phyloP scores from a whole-genome alignment of 768 basidiomycete species.

The Sutorius australiensis region DNA sequence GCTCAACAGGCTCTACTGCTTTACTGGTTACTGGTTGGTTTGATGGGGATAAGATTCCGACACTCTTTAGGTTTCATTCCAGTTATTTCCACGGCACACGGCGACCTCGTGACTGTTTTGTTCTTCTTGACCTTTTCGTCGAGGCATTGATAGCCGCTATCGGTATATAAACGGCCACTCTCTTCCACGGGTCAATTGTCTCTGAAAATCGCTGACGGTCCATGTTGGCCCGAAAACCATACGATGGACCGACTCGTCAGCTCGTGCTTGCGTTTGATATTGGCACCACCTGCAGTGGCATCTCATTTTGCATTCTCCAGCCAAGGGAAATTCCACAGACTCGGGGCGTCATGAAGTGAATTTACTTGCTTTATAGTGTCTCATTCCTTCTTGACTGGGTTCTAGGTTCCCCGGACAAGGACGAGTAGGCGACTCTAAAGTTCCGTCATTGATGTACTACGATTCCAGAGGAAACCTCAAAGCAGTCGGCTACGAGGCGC shows the following conservation, averaged over 20 bases:
- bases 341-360: neutral
- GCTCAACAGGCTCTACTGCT: too few species aligned
- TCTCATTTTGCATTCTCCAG: conserved; percentile 2
- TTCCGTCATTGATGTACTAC: too few species aligned
- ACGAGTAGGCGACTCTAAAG: too few species aligned
- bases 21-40: too few species aligned
- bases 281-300: neutral
- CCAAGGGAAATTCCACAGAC: neutral
- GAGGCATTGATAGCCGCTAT: conserved; percentile 8
- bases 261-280: neutral
- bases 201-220: neutral
- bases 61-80: neutral
- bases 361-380: neutral
- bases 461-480: too few species aligned
- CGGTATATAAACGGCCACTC: neutral
- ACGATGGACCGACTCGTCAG: conserved; percentile 28
- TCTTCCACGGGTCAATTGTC: neutral
- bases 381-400: neutral
- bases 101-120: neutral
- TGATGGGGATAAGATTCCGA: too few species aligned
- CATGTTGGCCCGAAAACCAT: conserved; percentile 32
- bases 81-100: neutral
- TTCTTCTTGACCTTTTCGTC: too few species aligned
- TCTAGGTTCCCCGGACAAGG: neutral
- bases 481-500: too few species aligned